Evolutionary conservation across 768 basidiomycete genomes (phyloP), one percentile per base, ranked within the genome.

Genomic region (Sarcodon sp.): DNA sequence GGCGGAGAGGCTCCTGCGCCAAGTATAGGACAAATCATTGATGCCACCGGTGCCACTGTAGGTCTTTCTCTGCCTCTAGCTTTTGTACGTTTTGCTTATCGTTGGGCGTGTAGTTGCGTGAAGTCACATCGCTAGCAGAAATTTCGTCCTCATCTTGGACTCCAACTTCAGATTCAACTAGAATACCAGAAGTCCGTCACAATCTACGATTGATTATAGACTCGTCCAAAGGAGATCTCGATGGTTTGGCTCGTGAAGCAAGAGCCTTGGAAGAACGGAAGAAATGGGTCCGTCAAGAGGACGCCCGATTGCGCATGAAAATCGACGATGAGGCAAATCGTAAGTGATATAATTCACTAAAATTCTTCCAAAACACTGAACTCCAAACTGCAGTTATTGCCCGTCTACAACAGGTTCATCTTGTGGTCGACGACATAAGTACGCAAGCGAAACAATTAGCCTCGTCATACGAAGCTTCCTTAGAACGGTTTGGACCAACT

Each of bases 121-220:
- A 97, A 67, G 80, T 94, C 18, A 72, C 84, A 4, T 92, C 91
- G 1, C 61, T 98, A 44, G 79, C 90, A 10, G 83, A 90, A 37
- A 66, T 92, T 33, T 78, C 81, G 15, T 62, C 73, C 55, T 83
- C 73, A 50, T 78, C 77, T 3, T 96, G 92, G 91, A 82, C 86
- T 8, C 89, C 90, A 0, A 80, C 90, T 0, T 78, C 79, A 11
- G 94, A 99, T 55, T 74, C 83, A 6, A 88, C 81, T 44, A 83
- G 88, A 47, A 81, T 98, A 52, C 96, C 96, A 0, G 96, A 99
- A 69, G 79, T 99, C n/a, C 79, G 94, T 21, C 93, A 99, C 61
- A 99, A 98, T 61, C 66, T 99, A 27, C 79, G 86, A 4, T 75
- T 97, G 38, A 89, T 99, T 33, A 73, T 78, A 1, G 87, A 91